Evolutionary conservation across 495 filamentous ascomycete genomes (phyloP), one percentile per base, ranked within the genome.

Genomic region (Hypoxylon rickii): DNA sequence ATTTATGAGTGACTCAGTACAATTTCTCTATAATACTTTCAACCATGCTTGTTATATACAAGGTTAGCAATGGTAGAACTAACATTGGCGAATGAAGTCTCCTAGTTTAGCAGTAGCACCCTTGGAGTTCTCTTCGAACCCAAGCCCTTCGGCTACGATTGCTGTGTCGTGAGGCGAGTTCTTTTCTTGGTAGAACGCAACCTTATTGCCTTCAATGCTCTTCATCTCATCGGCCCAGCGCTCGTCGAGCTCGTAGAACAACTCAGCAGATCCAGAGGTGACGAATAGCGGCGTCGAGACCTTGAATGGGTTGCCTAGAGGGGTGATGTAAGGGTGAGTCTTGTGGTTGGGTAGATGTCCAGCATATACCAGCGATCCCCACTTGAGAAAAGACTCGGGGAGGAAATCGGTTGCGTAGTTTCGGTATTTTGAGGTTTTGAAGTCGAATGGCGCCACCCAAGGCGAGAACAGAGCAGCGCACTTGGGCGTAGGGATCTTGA

Each of bases 381-480:
- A 60, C 2, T 11, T 4, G 6, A 48, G 44, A n/a, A 32, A 59
- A 3, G 55, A 51, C 6, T n/a, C 1, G 0, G 61, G 61, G 3
- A 64, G 3, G 31, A 26, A 64, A 36, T 64, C 55, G 0, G 55
- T 44, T 4, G 3, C 19, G 17, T 12, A 8, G 34, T 55, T 21
- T 5, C 37, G 42, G 29, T 51, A 44, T n/a, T 20, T 6, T 7
- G 4, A 1, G 1, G 39, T n/a, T 7, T 55, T 20, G 13, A 42
- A 44, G 3, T 64, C 21, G 20, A 55, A 51, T 1, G 51, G 61
- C n/a, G 55, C 55, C 3, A 55, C 42, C 61, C 50, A 59, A 2
- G 61, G 55, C n/a, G 55, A 64, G 24, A 59, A 5, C 1, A 64
- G n/a, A 6, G 44, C 16, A 8, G 34, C 49, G 32, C 50, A 55